Conservation (phyloP, 345 rosid genomes). For the Garcia nutans region DNA sequence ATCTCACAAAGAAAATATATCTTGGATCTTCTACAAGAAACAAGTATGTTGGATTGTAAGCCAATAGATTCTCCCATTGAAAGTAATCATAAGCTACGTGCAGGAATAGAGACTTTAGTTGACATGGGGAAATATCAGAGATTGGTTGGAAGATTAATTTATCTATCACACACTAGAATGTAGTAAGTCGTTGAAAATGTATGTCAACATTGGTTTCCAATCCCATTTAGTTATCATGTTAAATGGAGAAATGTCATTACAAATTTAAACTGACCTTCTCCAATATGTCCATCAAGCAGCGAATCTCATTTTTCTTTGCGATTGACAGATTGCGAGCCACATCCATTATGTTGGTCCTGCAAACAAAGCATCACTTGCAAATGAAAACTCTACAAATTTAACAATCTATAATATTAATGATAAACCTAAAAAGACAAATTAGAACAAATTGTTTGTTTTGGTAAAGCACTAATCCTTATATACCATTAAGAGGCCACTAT, state of each 20-base stretch:
- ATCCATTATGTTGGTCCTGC: slow-evolving; percentile 64
- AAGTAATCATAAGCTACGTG: no score
- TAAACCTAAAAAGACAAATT: not conserved
- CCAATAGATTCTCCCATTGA: no score
- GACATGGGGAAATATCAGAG: no score
- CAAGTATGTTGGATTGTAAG: no score
- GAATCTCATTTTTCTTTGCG: slow-evolving; percentile 58
- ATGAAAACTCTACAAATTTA: not conserved
- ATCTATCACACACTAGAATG: no score
- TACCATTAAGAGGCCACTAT: not conserved
- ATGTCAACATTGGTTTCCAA: not conserved
- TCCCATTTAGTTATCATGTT: not conserved
- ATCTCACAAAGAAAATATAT: no score
- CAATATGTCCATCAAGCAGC: slow-evolving; percentile 44
- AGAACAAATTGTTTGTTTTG: not conserved
- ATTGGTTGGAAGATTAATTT: no score
- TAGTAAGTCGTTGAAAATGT: not conserved
- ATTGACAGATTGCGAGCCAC: slow-evolving; percentile 42
- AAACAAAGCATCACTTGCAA: slow-evolving; percentile 4
- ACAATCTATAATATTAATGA: not conserved
- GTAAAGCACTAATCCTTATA: no score
- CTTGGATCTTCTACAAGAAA: no score
- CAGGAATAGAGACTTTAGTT: no score
- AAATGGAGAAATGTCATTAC: not conserved
- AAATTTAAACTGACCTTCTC: slow-evolving; percentile 45